Conservation (phyloP, 2,329 filamentous ascomycete species). For the Trichoderma oligosporum region DNA sequence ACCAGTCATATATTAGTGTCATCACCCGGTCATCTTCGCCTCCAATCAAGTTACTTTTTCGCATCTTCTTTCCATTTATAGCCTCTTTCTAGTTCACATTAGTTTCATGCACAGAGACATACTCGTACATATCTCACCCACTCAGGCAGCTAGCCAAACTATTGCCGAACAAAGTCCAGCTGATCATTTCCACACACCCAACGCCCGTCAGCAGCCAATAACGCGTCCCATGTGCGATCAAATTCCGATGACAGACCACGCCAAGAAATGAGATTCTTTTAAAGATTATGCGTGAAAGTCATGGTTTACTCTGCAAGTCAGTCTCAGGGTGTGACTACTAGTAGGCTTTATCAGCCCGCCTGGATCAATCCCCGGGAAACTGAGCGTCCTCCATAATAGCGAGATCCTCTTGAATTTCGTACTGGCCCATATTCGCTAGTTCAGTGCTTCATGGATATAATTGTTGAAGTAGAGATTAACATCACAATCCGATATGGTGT, state of each 20-base stretch:
- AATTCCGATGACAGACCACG: slow-evolving; percentile 6
- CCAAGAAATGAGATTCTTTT: background rate
- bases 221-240: slow-evolving; percentile 5
- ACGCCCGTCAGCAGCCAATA: slow-evolving; percentile 1
- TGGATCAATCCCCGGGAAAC: background rate
- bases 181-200: slow-evolving; percentile 2
- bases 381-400: background rate
- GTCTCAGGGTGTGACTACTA: background rate
- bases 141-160: background rate
- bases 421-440: background rate
- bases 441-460: background rate
- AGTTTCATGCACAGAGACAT: too few relatives aligned
- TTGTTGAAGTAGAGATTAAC: background rate
- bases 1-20: background rate
- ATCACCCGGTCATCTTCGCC: background rate
- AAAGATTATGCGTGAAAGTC: background rate
- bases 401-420: background rate
- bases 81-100: background rate
- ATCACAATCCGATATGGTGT: slow-evolving; percentile 33
- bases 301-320: background rate
- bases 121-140: background rate
- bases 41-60: too few relatives aligned
- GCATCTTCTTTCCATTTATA: background rate
- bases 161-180: background rate
- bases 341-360: background rate